Conservation (phyloP, 1,284 basidiomycete genomes). For the Ganoderma sinense region DNA sequence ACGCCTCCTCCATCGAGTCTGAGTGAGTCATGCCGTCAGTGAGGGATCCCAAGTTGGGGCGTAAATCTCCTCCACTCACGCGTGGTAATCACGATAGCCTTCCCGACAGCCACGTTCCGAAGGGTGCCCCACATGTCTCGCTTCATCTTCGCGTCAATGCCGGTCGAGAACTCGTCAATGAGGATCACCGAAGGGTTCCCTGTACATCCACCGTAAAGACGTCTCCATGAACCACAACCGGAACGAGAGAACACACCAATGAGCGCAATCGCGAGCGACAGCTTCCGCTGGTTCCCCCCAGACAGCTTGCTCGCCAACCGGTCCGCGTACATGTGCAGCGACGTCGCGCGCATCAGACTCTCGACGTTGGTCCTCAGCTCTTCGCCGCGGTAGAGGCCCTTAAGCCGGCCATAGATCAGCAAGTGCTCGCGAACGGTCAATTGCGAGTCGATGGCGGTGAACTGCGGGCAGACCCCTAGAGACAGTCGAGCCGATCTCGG, state of each 20-base stretch:
- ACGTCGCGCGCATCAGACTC: slow-evolving; percentile 65
- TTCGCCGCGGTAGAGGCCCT: slow-evolving; percentile 62
- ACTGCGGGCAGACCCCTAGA: slow-evolving; percentile 84
- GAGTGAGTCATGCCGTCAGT: slow-evolving; percentile 9
- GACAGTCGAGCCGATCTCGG: slow-evolving; percentile 68
- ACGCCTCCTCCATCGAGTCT: slow-evolving; percentile 89
- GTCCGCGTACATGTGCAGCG: slow-evolving; percentile 68
- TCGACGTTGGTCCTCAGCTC: slow-evolving; percentile 65
- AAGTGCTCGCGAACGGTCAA: slow-evolving; percentile 83
- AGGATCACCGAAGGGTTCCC: slow-evolving; percentile 81
- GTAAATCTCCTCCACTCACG: slow-evolving; percentile 50
- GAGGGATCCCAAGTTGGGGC: not conserved
- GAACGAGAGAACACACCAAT: slow-evolving; percentile 58
- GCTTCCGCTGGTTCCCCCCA: slow-evolving; percentile 84
- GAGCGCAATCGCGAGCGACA: slow-evolving; percentile 80
- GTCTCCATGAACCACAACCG: no score
- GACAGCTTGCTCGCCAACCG: slow-evolving; percentile 77
- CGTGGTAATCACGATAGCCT: slow-evolving; percentile 74
- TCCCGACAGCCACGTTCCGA: slow-evolving; percentile 66
- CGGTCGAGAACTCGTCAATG: slow-evolving; percentile 86
- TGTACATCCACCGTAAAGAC: slow-evolving; percentile 31
- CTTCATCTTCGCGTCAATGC: slow-evolving; percentile 86
- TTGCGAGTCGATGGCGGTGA: slow-evolving; percentile 82
- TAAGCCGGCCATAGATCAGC: slow-evolving; percentile 68
- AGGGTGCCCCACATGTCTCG: slow-evolving; percentile 84